Conservation (phyloP, 495 filamentous ascomycete genomes). For the Lasiosphaeria hispida region DNA sequence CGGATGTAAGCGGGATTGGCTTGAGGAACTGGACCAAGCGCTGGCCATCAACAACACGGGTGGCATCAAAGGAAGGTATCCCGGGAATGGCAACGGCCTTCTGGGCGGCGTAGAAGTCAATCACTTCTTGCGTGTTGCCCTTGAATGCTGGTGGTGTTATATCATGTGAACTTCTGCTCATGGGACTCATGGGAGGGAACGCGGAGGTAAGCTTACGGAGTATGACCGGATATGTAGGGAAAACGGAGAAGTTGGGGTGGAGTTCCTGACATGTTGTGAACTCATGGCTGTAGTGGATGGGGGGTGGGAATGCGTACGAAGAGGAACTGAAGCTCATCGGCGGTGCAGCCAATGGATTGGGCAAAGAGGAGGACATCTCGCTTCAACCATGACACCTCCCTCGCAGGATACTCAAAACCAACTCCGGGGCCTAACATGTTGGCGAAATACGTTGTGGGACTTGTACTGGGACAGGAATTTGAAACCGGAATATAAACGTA, state of each 20-base stretch:
- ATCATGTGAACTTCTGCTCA: too few relatives aligned
- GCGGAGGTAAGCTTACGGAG: slow-evolving; percentile 55
- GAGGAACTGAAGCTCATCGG: slow-evolving; percentile 87
- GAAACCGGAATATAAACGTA: too few relatives aligned
- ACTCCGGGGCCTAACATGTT: slow-evolving; percentile 61
- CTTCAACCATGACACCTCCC: slow-evolving; percentile 79
- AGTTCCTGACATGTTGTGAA: slow-evolving; percentile 57
- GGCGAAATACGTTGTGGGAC: not conserved
- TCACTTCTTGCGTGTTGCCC: slow-evolving; percentile 69
- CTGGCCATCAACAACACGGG: slow-evolving; percentile 80
- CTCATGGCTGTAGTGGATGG: slow-evolving; percentile 11
- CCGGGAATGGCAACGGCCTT: slow-evolving; percentile 63
- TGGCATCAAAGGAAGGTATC: slow-evolving; percentile 73
- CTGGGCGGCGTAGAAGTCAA: slow-evolving; percentile 76
- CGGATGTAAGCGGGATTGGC: slow-evolving; percentile 69
- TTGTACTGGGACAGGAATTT: not conserved
- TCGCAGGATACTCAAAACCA: slow-evolving; percentile 72
- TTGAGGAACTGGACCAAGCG: slow-evolving; percentile 75
- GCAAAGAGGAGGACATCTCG: slow-evolving; percentile 84
- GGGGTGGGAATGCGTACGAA: slow-evolving; percentile 55
- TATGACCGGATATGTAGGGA: slow-evolving; percentile 83
- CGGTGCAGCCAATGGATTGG: slow-evolving; percentile 77
- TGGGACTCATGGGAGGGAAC: not conserved
- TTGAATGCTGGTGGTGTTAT: slow-evolving; percentile 66
- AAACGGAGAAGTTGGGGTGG: slow-evolving; percentile 77